Evolutionary conservation across 2,329 filamentous ascomycete genomes (phyloP), one percentile per base, ranked within the genome.

Genomic region (Trichoderma sp.): DNA sequence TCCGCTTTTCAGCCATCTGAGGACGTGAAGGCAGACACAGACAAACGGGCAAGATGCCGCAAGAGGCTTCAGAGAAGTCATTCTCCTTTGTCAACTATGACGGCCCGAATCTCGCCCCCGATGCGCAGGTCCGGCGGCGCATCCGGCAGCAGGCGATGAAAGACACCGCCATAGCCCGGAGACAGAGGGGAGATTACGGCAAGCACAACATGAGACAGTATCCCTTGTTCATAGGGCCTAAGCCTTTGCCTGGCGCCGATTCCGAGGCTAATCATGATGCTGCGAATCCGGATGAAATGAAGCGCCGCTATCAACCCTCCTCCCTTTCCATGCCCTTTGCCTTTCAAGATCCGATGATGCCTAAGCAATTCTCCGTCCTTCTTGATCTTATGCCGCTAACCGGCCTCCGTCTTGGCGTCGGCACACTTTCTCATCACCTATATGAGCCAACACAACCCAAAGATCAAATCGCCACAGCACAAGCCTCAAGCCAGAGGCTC

Each of bases 141-240:
- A 64, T 64, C 35, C 61, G 61, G n/a, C 61, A 64, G 35, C 61
- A 64, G 61, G 61, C 61, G 17, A 64, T 64, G 61, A 54, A 50
- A 64, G 50, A 64, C 13, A 45, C 61, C 5, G 61, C 61, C 27
- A 19, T 56, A 27, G 61, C 61, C 25, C 48, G 61, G 50, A 64
- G 27, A n/a, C 61, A 56, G 50, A 56, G 50, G 10, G 61, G 61
- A 22, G 61, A 56, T 13, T 64, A 64, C 29, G 61, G 61, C 32
- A 64, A 64, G 25, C 61, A 64, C 53, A 64, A 64, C 50, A 54
- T 64, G 48, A 42, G 61, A 27, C 61, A 64, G 61, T 64, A 64
- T 45, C 61, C 61, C 1, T 17, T 64, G 12, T 64, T 64, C 15
- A 2, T 64, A 4, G 32, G 32, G 22, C 34, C 54, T 29, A 22